Evolutionary conservation across 768 basidiomycete genomes (phyloP).

Genomic region (Tylopilus cervinicoccineus): DNA sequence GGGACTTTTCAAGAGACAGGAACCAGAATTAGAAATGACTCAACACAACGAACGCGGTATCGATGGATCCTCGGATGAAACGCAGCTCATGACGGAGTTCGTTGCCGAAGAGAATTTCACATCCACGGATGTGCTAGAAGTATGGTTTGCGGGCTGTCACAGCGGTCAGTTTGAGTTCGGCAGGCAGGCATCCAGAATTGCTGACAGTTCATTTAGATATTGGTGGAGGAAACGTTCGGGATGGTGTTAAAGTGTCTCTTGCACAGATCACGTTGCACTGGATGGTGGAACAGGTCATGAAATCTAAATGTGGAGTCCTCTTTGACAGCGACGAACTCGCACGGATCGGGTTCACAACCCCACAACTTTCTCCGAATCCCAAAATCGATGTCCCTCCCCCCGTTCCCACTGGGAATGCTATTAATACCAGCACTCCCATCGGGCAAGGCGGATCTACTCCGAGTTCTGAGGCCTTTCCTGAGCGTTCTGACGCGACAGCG

Average conservation of each 20-base stretch:
- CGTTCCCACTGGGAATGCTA: not conserved
- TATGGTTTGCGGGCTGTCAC: constrained; percentile 80
- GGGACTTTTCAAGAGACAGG: not conserved
- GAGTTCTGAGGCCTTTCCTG: constrained; percentile 1
- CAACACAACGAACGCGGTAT: not conserved
- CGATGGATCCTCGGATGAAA: not conserved
- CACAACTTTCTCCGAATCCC: constrained; percentile 1
- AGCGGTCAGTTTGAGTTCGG: constrained; percentile 41
- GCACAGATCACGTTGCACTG: constrained; percentile 65
- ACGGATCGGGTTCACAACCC: constrained; percentile 35
- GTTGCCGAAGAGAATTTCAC: not conserved
- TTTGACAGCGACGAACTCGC: constrained; percentile 51
- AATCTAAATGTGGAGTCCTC: constrained; percentile 53
- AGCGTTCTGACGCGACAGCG: constrained; percentile 36
- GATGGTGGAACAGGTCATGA: constrained; percentile 71
- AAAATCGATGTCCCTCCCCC: not conserved
- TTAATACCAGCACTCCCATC: not conserved
- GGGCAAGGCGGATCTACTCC: not conserved
- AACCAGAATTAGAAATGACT: not conserved
- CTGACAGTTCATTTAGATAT: constrained; percentile 44
- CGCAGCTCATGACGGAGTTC: not conserved
- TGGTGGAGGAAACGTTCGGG: constrained; percentile 57
- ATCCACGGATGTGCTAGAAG: constrained; percentile 59
- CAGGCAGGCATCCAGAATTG: not conserved
- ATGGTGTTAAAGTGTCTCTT: constrained; percentile 40